phyloP scores from a whole-genome alignment of 495 filamentous ascomycete genomes.

The Saxophila tyrrhenica region DNA sequence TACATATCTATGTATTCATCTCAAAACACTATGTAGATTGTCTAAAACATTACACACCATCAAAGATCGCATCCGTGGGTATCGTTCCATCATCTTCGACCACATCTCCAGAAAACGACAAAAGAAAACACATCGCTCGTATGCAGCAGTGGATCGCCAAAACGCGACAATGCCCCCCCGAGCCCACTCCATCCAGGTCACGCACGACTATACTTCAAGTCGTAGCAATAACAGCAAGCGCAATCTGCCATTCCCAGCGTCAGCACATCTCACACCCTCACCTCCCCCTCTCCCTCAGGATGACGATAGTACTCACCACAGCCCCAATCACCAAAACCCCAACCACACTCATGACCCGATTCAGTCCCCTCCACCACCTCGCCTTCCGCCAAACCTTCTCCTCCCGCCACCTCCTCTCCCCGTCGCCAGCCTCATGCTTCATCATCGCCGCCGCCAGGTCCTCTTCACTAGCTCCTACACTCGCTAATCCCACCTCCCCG shows the following conservation, averaged over 20 bases:
- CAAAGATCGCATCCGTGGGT: neutral
- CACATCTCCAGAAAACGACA: neutral
- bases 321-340: conserved; percentile 68
- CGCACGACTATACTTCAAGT: neutral
- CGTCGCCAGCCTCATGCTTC: conserved; percentile 20
- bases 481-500: conserved; percentile 32
- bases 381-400: conserved; percentile 58
- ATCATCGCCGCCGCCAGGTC: conserved; percentile 25
- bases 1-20: too few species aligned
- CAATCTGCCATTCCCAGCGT: conserved; percentile 34
- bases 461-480: conserved; percentile 14
- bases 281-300: too few species aligned
- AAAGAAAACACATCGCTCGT: neutral
- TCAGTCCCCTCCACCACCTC: conserved; percentile 85
- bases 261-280: conserved; percentile 18
- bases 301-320: conserved; percentile 62
- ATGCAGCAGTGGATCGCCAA: neutral
- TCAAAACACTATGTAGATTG: neutral
- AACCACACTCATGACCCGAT: conserved; percentile 71
- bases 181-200: neutral
- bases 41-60: neutral
- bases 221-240: conserved; percentile 47
- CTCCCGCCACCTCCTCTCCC: conserved; percentile 37
- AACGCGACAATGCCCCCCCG: neutral
- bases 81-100: neutral